A percentile compares a stretch with the other conserved stretches of the same genome.
These are phyloP conservation scores for Leavenworthia alabamica DNA, from an alignment of 345 rosid genomes.

Conservation along the genomic window DNA sequence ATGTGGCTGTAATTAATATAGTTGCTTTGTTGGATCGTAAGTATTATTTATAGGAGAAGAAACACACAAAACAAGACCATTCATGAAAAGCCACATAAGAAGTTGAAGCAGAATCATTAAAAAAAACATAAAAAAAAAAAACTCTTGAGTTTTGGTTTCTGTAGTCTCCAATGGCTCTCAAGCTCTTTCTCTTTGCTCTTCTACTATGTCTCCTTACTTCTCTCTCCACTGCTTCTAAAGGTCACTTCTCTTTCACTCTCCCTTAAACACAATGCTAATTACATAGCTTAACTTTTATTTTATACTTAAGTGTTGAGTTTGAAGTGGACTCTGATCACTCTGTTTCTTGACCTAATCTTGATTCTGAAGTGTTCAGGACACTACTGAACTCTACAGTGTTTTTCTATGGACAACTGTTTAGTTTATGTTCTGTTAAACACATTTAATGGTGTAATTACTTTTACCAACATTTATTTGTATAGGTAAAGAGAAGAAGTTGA, in stretches of 20 bases:
- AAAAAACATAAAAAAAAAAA: too few relatives aligned
- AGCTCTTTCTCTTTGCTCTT: conserved; percentile 36
- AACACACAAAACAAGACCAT: conserved; percentile 49
- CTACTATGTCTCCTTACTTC: too few relatives aligned
- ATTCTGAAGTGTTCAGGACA: too few relatives aligned
- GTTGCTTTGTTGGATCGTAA: conserved; percentile 20
- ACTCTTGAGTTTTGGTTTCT: conserved; percentile 29
- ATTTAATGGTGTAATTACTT: too few relatives aligned
- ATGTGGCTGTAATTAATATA: conserved; percentile 20
- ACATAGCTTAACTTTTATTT: too few relatives aligned
- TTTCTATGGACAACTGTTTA: too few relatives aligned
- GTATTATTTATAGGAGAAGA: conserved; percentile 27
- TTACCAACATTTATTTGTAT: background rate
- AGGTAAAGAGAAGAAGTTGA: conserved; percentile 27
- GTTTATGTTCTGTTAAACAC: too few relatives aligned
- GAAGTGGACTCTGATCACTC: background rate
- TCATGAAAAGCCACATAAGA: conserved; percentile 44
- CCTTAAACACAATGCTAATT: background rate
- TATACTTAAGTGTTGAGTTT: background rate
- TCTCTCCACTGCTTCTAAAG: conserved; percentile 43
- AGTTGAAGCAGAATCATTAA: too few relatives aligned
- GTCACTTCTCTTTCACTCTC: conserved; percentile 28
- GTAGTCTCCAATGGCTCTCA: conserved; percentile 49
- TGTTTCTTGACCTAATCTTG: too few relatives aligned
- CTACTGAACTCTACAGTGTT: too few relatives aligned